phyloP scores from a whole-genome alignment of 148 eudicot species.

The Spergularia bocconei region DNA sequence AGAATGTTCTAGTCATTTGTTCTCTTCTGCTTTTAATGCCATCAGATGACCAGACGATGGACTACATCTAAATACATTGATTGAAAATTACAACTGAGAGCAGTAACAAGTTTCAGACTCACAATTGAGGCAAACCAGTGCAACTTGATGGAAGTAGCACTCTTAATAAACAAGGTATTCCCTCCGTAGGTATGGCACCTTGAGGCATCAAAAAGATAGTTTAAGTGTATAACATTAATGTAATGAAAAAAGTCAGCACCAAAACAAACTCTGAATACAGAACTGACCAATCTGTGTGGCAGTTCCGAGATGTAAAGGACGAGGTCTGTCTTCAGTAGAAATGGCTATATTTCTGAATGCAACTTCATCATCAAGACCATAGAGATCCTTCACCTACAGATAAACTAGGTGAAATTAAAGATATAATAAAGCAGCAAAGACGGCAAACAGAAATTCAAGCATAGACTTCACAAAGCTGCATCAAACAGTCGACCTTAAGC shows the following conservation, averaged over 20 bases:
- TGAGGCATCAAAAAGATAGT: constrained; percentile 12
- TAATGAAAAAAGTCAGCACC: neutral
- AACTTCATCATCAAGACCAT: constrained; percentile 77
- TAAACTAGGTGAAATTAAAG: neutral
- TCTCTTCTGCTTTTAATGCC: neutral
- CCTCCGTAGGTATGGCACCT: constrained; percentile 97
- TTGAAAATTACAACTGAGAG: neutral
- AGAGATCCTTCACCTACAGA: constrained; percentile 86
- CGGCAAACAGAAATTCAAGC: constrained; percentile 5
- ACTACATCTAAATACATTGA: neutral
- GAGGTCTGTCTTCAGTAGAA: constrained; percentile 78
- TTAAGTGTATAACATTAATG: neutral
- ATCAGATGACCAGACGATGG: neutral
- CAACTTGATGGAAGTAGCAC: constrained; percentile 84
- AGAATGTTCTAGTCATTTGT: no score
- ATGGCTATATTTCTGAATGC: constrained; percentile 79
- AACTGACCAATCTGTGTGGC: constrained; percentile 93
- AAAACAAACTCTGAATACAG: neutral
- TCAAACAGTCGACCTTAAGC: constrained; percentile 52
- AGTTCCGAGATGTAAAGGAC: constrained; percentile 86
- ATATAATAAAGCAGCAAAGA: neutral
- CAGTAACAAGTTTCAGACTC: constrained; percentile 36
- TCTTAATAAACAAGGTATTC: constrained; percentile 82
- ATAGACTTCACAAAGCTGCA: constrained; percentile 8
- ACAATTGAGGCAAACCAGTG: constrained; percentile 81